Evolutionary conservation across 1,284 basidiomycete species (phyloP), one percentile per base, ranked within the genome.

Genomic region (Melampsora americana): DNA sequence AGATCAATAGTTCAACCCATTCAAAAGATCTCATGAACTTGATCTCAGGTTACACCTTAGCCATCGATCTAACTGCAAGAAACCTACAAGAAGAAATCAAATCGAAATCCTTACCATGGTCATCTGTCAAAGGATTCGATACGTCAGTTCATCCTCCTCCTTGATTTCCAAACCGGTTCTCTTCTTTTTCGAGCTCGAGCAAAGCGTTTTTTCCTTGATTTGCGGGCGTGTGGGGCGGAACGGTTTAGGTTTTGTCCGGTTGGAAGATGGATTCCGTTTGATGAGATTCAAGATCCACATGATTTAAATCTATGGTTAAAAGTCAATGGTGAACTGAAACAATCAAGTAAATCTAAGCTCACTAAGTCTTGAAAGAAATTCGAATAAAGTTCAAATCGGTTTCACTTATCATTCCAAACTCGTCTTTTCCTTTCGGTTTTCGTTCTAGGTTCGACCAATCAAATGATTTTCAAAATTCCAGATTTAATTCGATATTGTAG

Each of bases 391-490:
- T n/a, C n/a, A 35, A 35, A 35, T 35, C 35, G 35, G 35, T 35
- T 35, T 35, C 9, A 9, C 5, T 3, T 3, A 35, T 35, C 35
- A 4, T 3, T 35, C 35, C 23, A 39, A 2, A 4, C 44, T 56
- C 5, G 11, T n/a, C 12, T n/a, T 50, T 50, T 50, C n/a, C 46
- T n/a, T 11, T 60, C 26, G 26, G 16, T 16, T 16, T 16, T 9
- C 11, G 26, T 26, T 18, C 4, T 26, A 73, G 70, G 62, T 66
- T 73, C 70, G 5, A 73, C 70, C 18, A 23, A 59, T 23, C 28
- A 73, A 20, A 73, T 73, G 70, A 73, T 73, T 50, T 64, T 65
- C 62, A 73, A 73, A 56, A 73, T 73, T 20, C 70, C 70, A 35
- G 46, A 73, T 35, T 44, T 73, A 26, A 66, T 73, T 66, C 20